phyloP scores from a whole-genome alignment of 2,329 filamentous ascomycete species.

The Anisogramma anomala region DNA sequence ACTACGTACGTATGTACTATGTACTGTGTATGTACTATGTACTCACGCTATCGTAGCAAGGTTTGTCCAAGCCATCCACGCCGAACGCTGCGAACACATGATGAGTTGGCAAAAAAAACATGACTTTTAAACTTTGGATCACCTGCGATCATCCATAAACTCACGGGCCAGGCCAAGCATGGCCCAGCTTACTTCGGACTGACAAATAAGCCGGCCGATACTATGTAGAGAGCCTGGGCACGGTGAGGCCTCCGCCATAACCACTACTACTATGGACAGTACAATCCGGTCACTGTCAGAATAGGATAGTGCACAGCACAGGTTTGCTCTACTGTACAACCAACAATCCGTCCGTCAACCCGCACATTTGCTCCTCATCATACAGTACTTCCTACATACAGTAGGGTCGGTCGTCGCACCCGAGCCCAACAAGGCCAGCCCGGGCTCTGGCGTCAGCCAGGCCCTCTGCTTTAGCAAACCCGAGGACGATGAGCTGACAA shows the following conservation, averaged over 20 bases:
- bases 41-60: conserved; percentile 4
- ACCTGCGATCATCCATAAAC: too few species aligned
- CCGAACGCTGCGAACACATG: conserved; percentile 1
- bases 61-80: conserved; percentile 3
- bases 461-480: neutral
- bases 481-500: too few species aligned
- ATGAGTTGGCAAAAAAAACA: conserved; percentile 12
- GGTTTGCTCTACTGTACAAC: conserved; percentile 7
- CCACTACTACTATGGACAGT: too few species aligned
- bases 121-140: neutral
- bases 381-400: too few species aligned
- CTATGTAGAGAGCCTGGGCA: too few species aligned
- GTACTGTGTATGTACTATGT: too few species aligned
- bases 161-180: too few species aligned
- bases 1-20: too few species aligned
- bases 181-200: neutral
- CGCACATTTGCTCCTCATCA: neutral
- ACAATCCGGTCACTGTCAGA: neutral
- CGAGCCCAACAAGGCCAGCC: conserved; percentile 1
- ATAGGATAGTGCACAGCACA: conserved; percentile 3
- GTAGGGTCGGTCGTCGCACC: too few species aligned
- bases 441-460: neutral
- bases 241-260: too few species aligned
- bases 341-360: neutral
- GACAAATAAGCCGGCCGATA: neutral